These are phyloP conservation scores for Agarophyton chilense DNA, from an alignment of 23 red algal genomes.

Conservation along the genomic window DNA sequence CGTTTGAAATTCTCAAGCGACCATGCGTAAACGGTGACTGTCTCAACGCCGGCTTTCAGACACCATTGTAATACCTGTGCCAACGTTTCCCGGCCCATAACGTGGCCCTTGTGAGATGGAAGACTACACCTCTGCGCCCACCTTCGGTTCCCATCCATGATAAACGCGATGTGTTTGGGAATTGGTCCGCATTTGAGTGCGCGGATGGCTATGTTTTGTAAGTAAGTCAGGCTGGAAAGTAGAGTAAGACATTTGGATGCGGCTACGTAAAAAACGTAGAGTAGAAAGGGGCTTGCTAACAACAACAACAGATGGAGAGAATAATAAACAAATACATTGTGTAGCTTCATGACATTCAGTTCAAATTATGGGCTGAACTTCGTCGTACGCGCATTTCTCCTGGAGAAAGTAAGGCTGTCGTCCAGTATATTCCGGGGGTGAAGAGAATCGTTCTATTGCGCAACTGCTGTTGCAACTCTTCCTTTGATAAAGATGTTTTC, in stretches of 20 bases:
- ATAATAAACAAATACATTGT: background rate
- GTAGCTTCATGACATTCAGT: background rate
- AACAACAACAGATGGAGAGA: background rate
- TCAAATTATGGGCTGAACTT: background rate
- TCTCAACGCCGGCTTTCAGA: conserved; percentile 66
- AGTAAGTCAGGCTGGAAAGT: background rate
- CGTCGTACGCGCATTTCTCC: too few relatives aligned
- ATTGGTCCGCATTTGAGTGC: conserved; percentile 44
- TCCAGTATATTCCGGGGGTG: too few relatives aligned
- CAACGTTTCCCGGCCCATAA: conserved; percentile 70
- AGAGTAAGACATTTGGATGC: background rate
- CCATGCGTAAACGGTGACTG: conserved; percentile 93
- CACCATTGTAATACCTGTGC: conserved; percentile 86
- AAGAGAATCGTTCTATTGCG: too few relatives aligned
- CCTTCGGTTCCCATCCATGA: conserved; percentile 99
- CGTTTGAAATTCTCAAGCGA: conserved; percentile 97
- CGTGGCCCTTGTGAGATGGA: conserved; percentile 70
- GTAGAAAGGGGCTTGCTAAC: background rate
- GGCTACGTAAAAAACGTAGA: background rate
- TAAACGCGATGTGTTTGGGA: conserved; percentile 92
- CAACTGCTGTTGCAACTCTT: too few relatives aligned
- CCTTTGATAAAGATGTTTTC: too few relatives aligned
- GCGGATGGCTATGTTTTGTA: conserved; percentile 44
- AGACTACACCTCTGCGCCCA: conserved; percentile 78
- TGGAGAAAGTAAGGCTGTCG: too few relatives aligned